Evolutionary conservation across 2,329 filamentous ascomycete genomes (phyloP), one percentile per base, ranked within the genome.

Genomic region (Pseudogymnoascus sp.): DNA sequence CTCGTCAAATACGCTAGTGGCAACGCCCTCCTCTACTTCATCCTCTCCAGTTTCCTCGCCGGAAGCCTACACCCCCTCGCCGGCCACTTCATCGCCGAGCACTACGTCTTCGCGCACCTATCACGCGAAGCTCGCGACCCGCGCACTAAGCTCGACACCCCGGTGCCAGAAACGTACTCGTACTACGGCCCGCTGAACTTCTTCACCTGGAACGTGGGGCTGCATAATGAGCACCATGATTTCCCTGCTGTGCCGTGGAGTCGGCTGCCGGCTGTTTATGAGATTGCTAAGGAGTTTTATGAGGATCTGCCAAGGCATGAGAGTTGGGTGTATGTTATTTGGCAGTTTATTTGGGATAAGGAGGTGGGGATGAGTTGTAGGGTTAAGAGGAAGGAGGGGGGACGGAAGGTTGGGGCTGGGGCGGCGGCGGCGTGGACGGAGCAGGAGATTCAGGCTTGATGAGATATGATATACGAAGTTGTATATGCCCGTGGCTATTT

Each of bases 151-250:
- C 68, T 70, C 10, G 37, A 45, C 4, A 67, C 68, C 0, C 82
- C 87, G 14, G 83, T 96, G 4, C 93, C 95, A 2, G 95, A 99
- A 81, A 99, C 95, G 1, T 99, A 91, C 79, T 93, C 89, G 59
- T 99, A 99, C 83, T 99, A 99, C 74, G 95, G 95, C 0, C 85
- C 89, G 0, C 83, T 97, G 68, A 99, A 99, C 78, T 77, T 92
- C 71, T 78, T 99, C 60, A 96, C 93, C 0, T 99, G 97, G 81
- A 99, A 99, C 71, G 95, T 99, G 54, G 95, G 95, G 62, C 80
- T 97, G 72, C 95, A 99, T 80, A 99, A 99, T 75, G 95, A 99
- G 80, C 95, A 99, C 77, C 95, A 99, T 76, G 95, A 99, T 76
- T 99, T 99, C 78, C 95, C 95, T 10, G 95, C 95, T 59, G 85